Evolutionary conservation across 176 grass and related monocot species (phyloP).

Genomic region (Raddia distichophylla): DNA sequence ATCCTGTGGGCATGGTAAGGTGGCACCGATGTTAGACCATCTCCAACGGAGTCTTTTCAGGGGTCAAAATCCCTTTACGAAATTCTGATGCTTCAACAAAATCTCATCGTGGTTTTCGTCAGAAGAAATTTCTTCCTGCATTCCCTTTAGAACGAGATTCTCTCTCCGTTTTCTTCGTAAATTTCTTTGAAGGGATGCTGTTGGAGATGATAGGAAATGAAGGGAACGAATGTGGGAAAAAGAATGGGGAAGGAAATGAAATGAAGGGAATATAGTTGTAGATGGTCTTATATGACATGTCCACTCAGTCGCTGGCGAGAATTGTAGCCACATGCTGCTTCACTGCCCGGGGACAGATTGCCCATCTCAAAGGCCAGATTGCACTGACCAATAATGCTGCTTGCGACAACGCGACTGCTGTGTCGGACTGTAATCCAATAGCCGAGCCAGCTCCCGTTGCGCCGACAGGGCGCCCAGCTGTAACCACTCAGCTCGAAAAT

Average conservation of each 20-base stretch:
- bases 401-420: neutral
- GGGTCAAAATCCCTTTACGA: too few relatives aligned
- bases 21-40: neutral
- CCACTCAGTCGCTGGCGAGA: neutral
- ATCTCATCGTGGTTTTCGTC: too few relatives aligned
- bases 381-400: conserved; percentile 11
- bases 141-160: too few relatives aligned
- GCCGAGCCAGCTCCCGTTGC: conserved; percentile 31
- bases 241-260: too few relatives aligned
- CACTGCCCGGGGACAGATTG: neutral
- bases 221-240: too few relatives aligned
- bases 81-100: too few relatives aligned
- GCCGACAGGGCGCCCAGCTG: conserved; percentile 15
- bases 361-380: neutral
- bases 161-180: too few relatives aligned
- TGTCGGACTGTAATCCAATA: conserved; percentile 1
- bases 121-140: too few relatives aligned
- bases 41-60: too few relatives aligned
- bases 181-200: too few relatives aligned
- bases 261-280: too few relatives aligned
- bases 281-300: neutral
- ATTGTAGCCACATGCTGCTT: conserved; percentile 27
- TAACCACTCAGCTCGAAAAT: neutral
- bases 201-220: too few relatives aligned
- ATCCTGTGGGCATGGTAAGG: neutral